Conservation (phyloP, 78 protist genomes). For the Dictyostelium capitatum region DNA sequence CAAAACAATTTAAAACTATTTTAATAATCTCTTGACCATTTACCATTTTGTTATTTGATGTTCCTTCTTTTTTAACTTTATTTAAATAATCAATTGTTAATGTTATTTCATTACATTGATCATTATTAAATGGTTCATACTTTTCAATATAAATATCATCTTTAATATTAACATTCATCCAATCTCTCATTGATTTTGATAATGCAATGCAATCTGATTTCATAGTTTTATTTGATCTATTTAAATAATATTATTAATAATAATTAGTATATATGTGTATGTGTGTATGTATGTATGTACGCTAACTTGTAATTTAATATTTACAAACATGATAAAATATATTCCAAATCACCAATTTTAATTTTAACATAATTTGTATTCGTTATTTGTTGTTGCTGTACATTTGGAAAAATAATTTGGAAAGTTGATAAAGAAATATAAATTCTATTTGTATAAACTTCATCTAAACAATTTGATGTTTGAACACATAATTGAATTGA, state of each 20-base stretch:
- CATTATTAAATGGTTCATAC: constrained; percentile 31
- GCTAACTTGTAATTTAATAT: neutral
- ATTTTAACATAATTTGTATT: constrained; percentile 31
- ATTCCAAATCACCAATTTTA: neutral
- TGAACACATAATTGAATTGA: neutral
- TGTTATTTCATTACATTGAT: neutral
- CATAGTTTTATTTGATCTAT: neutral
- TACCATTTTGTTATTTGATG: neutral
- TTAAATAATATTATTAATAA: neutral
- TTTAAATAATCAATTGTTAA: constrained; percentile 37
- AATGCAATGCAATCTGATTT: constrained; percentile 25
- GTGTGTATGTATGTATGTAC: too few relatives aligned
- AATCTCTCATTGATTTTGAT: constrained; percentile 50
- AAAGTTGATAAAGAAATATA: neutral
- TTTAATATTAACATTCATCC: constrained; percentile 27
- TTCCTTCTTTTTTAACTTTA: neutral
- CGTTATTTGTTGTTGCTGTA: neutral
- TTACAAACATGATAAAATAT: constrained; percentile 30
- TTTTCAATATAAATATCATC: neutral
- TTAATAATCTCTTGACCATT: neutral
- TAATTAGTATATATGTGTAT: too few relatives aligned
- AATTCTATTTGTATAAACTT: constrained; percentile 20
- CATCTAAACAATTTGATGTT: neutral
- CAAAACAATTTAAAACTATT: neutral
- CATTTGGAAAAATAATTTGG: neutral